A percentile compares a stretch with the other conserved stretches of the same genome.
These are phyloP conservation scores for Vitis rotundifolia DNA, from an alignment of 164 flowering plant genomes.

Conservation along the genomic window DNA sequence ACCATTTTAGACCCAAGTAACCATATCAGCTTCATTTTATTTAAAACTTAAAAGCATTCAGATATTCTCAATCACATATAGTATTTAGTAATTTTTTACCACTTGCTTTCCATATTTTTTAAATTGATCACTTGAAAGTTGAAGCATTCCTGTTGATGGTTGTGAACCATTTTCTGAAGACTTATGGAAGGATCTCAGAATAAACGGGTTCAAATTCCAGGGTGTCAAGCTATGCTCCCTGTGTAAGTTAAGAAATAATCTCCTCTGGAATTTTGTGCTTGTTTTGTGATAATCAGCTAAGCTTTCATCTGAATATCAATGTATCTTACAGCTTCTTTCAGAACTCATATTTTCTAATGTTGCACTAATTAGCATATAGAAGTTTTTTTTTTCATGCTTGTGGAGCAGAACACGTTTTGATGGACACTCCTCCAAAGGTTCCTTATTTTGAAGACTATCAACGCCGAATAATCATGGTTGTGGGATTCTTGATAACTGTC, in stretches of 20 bases:
- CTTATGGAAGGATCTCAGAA: constrained; percentile 74
- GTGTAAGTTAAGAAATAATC: constrained; percentile 62
- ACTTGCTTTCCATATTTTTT: constrained; percentile 3
- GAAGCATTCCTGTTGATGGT: constrained; percentile 80
- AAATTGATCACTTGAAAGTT: constrained; percentile 8
- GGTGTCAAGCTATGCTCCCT: constrained; percentile 87
- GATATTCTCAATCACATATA: background rate
- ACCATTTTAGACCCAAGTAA: constrained; percentile 96
- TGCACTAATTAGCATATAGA: too few species aligned
- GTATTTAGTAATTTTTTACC: background rate
- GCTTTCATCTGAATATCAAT: too few species aligned
- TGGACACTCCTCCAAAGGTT: too few species aligned
- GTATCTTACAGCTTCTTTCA: too few species aligned
- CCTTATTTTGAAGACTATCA: too few species aligned
- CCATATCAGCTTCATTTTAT: background rate
- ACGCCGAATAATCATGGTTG: too few species aligned
- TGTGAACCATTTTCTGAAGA: constrained; percentile 91
- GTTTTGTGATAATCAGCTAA: too few species aligned
- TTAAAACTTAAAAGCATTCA: background rate
- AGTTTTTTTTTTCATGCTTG: too few species aligned
- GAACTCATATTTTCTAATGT: too few species aligned
- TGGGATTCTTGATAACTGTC: too few species aligned
- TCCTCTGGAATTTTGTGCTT: background rate
- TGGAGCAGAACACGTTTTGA: too few species aligned
- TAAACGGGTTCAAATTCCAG: constrained; percentile 54